These are phyloP conservation scores for Daucus carota DNA, from an alignment of 129 eudicot genomes.

Conservation along the genomic window DH1_v3.0 NC_030384.2:33408001-33408500, in stretches of 20 bases:
- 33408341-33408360: not conserved
- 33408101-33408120: not conserved
- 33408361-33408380: not conserved
- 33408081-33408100: not conserved
- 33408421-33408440: not conserved
- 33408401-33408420: too few species aligned
- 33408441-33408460: slow-evolving; percentile 61
- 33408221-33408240: not conserved
- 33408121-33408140: not conserved
- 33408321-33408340: not conserved
- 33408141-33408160: not conserved
- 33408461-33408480: slow-evolving; percentile 85
- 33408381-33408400: too few species aligned
- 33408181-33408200: not conserved
- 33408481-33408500: slow-evolving; percentile 76
- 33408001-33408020: not conserved
- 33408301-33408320: not conserved
- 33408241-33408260: not conserved
- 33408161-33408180: not conserved
- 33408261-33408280: too few species aligned
- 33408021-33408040: not conserved
- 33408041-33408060: not conserved
- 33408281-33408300: too few species aligned
- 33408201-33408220: not conserved
- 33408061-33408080: not conserved